A percentile compares a stretch with the other conserved stretches of the same genome.
Evolutionary conservation across 2,329 filamentous ascomycete species (phyloP).

Genomic region (Anthostomella pinea): DNA sequence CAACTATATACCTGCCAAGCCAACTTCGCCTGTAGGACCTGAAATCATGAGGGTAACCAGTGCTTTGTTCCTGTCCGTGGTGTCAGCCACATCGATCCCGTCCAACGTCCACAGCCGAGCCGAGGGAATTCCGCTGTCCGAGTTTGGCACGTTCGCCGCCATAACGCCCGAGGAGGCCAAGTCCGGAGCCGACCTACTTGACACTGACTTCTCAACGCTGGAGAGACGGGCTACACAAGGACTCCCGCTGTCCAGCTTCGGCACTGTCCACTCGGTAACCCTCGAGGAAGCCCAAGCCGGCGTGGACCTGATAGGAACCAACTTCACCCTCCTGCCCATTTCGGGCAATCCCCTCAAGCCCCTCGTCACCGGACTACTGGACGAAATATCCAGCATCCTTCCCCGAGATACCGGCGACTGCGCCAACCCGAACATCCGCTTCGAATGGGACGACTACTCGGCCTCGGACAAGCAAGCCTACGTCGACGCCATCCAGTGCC

Average conservation of each 20-base stretch:
- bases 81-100: no score
- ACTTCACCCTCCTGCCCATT: conserved; percentile 27
- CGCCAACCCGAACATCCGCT: conserved; percentile 28
- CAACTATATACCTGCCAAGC: no score
- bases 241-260: conserved; percentile 14
- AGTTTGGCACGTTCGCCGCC: no score
- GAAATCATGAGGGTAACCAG: no score
- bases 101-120: no score
- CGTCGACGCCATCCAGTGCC: conserved; percentile 29
- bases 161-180: no score
- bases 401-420: conserved; percentile 17
- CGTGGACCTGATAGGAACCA: conserved; percentile 23
- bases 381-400: conserved; percentile 1
- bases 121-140: no score
- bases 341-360: conserved; percentile 8
- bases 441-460: conserved; percentile 33
- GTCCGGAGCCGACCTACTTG: no score
- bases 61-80: no score
- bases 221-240: no score
- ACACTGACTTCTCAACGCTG: no score
- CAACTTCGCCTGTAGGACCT: no score
- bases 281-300: conserved; percentile 14
- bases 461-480: conserved; percentile 28
- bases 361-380: conserved; percentile 1
- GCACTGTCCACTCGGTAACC: conserved; percentile 11